Evolutionary conservation across 2,329 filamentous ascomycete genomes (phyloP), one percentile per base, ranked within the genome.

Genomic region (Sarocladium oryzae): DNA sequence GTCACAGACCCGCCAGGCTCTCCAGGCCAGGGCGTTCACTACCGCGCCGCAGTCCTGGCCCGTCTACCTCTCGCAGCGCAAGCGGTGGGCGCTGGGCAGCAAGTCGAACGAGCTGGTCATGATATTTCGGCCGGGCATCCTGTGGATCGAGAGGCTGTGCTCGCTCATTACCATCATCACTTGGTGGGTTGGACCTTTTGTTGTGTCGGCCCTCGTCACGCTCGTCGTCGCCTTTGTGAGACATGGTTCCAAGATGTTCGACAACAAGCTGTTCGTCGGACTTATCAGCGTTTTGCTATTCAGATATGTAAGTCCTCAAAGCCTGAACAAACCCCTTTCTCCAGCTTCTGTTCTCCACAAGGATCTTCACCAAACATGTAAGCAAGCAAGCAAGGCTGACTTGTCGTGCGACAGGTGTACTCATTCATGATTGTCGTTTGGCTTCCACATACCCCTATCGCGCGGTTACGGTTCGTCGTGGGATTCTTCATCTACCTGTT

Each of bases 71-170:
- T 74, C 71, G 4, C 73, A 76, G 59, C 67, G 73, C 5, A 72
- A 74, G 59, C 67, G 73, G 0, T 76, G 74, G 72, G 71, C 73
- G 1, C 58, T 77, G 9, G 73, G 72, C 0, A 72, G 71, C 32
- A 74, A 72, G 24, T 69, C 69, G 4, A 76, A 76, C 55, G 73
- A 77, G 57, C 68, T 76, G 23, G 68, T 75, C 58, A 69, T 76
- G 63, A 66, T 75, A n/a, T 68, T 71, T 50, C 64, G 70, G 0
- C 66, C 66, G 1, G 68, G 71, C 0, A 71, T 70, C 43, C 65
- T 69, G 9, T 58, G 64, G 43, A 67, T 75, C 18, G 72, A 76
- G 57, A 59, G 72, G 7, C 59, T 75, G 21, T 69, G 74, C 51
- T 70, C 72, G 30, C 52, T 74, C 38, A 62, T 73, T 10, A 72